Evolutionary conservation across 805 yeast genomes (phyloP).

Genomic region (Candida khao-thaluensis): DNA sequence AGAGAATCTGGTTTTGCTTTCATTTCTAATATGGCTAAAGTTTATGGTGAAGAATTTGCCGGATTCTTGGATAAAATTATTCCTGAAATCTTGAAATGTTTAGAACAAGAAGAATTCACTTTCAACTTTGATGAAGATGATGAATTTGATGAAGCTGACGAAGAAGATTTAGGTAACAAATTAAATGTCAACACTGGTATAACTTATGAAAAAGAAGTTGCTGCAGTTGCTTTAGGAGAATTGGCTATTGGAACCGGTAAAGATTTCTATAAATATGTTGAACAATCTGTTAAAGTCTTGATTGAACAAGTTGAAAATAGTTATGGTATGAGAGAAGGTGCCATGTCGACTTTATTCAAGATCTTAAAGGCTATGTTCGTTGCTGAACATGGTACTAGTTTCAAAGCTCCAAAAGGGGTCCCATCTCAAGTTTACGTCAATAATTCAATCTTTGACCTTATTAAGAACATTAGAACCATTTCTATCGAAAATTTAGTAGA

Average conservation of each 20-base stretch:
- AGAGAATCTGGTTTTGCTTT: conserved; percentile 95
- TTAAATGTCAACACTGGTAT: conserved; percentile 91
- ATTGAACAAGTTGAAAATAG: conserved; percentile 78
- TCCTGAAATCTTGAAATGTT: conserved; percentile 79
- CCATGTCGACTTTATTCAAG: conserved; percentile 80
- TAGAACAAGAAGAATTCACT: conserved; percentile 83
- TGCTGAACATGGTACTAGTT: conserved; percentile 47
- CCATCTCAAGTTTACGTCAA: conserved; percentile 62
- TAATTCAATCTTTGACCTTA: conserved; percentile 54
- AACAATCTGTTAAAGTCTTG: conserved; percentile 61
- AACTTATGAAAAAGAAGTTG: conserved; percentile 93
- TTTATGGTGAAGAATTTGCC: conserved; percentile 86
- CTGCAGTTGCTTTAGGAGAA: conserved; percentile 86
- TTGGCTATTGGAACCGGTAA: conserved; percentile 84
- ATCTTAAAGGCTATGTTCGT: conserved; percentile 68
- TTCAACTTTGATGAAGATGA: conserved; percentile 55
- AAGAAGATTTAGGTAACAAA: conserved; percentile 65
- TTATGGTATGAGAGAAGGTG: conserved; percentile 88
- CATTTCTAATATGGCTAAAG: conserved; percentile 90
- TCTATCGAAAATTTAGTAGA: conserved; percentile 64
- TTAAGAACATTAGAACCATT: conserved; percentile 63
- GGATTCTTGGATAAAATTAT: conserved; percentile 79
- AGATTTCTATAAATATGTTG: conserved; percentile 74
- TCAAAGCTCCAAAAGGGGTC: conserved; percentile 60
- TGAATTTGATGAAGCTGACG: conserved; percentile 53